Base-by-base conservation (phyloP, 352 stramenopile genomes). In the Albugo laibachii region DNA sequence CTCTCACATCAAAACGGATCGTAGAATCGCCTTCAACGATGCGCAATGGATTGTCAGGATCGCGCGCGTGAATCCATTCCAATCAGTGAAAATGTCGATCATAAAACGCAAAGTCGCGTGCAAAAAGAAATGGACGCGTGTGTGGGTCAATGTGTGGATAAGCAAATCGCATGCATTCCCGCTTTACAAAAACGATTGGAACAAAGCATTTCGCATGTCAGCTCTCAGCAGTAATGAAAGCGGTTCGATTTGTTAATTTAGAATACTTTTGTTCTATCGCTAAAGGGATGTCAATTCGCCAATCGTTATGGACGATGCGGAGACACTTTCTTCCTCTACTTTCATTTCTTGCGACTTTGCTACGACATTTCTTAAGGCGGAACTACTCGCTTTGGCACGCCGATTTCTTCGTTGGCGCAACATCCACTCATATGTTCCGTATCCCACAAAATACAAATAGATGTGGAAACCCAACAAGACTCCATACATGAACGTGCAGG, bases 401-500 rank as follows among this genome's bases (percentile, higher is more conserved):
- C 79, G 66, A 39, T 67, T 61, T 36, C 76, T 78, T 13, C 78
- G 75, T 11, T 73, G 75, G 31, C 72, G 72, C 51, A 91, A 55
- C 69, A 87, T 86, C 75, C 76, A 91, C 57, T 91, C 78, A 61
- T 91, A 91, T 36, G 78, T 91, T 42, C 78, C 78, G 52, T 82
- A 88, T 16, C 78, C 78, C 48, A 86, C 60, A 21, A 71, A 63
- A 57, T 74, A 66, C 48, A 91, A 70, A 44, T 68, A 86, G 0
- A 91, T 36, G 56, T 91, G 78, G 52, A 91, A 91, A 19, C 70
- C 69, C 24, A 91, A 49, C 24, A 91, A 55, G 21, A 87, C 71
- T 18, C 82, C 80, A 53, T 91, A 91, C 75, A 91, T 85, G 51
- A 86, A 57, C 46, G 69, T 80, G 59, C 75, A 88, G 11, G 78